Evolutionary conservation across 2,329 filamentous ascomycete genomes (phyloP).

Genomic region (Ceratocystis cubensis): DNA sequence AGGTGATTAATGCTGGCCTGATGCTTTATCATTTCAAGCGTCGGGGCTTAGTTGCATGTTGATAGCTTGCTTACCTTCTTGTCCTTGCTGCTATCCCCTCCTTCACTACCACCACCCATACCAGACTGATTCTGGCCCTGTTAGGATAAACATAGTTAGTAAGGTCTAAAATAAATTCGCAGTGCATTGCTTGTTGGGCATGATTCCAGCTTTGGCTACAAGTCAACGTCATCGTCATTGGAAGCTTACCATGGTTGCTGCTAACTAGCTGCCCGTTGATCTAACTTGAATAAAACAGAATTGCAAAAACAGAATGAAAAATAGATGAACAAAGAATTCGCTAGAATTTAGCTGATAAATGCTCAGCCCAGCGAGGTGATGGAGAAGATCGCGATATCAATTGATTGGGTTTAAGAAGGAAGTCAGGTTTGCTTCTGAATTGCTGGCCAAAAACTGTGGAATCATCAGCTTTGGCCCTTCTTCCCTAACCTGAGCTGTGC

Average conservation of each 20-base stretch:
- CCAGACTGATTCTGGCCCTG: constrained; percentile 80
- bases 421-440: neutral
- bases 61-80: constrained; percentile 61
- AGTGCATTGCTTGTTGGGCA: neutral
- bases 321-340: neutral
- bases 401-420: neutral
- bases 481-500: constrained; percentile 4
- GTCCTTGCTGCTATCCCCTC: constrained; percentile 65
- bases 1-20: too few relatives aligned
- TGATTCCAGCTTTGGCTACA: neutral
- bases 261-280: neutral
- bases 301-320: neutral
- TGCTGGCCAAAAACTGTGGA: neutral
- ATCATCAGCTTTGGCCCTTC: constrained; percentile 3
- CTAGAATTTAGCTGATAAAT: neutral
- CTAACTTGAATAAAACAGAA: neutral
- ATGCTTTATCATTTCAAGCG: neutral
- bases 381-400: neutral
- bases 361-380: neutral
- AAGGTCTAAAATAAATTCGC: neutral
- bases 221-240: constrained; percentile 1
- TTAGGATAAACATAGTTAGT: constrained; percentile 2
- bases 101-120: constrained; percentile 61
- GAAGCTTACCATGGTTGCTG: constrained; percentile 10
- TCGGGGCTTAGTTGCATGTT: neutral